phyloP scores from a whole-genome alignment of 2,329 filamentous ascomycete genomes.

The Ascochyta fabae region DNA sequence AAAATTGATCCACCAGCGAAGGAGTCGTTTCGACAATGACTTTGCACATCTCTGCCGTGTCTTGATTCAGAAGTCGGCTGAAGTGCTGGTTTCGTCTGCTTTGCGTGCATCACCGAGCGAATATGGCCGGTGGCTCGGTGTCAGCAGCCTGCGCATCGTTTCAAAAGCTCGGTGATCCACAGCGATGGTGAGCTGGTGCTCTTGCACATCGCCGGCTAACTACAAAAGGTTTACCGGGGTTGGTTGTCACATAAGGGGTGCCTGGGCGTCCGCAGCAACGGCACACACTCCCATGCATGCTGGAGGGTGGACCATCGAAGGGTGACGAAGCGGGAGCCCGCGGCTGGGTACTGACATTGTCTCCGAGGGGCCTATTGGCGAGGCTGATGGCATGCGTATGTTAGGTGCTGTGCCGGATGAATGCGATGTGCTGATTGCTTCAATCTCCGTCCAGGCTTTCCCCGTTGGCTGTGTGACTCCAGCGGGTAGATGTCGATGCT shows the following conservation, averaged over 20 bases:
- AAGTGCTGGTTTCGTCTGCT: constrained; percentile 21
- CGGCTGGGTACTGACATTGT: constrained; percentile 27
- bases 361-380: constrained; percentile 16
- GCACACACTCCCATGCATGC: constrained; percentile 37
- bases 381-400: constrained; percentile 32
- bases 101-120: constrained; percentile 21
- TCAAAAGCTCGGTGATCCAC: constrained; percentile 38
- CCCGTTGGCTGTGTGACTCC: constrained; percentile 41
- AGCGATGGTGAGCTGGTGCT: constrained; percentile 26
- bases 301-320: constrained; percentile 23
- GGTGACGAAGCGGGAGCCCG: constrained; percentile 16
- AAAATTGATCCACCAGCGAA: neutral
- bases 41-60: constrained; percentile 12
- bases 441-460: constrained; percentile 42
- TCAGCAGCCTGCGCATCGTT: constrained; percentile 39
- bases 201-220: constrained; percentile 37
- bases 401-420: constrained; percentile 21
- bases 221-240: constrained; percentile 22
- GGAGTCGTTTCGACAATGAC: neutral
- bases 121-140: constrained; percentile 27
- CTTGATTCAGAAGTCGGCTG: constrained; percentile 23
- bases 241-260: constrained; percentile 19
- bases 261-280: constrained; percentile 34
- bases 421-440: constrained; percentile 37
- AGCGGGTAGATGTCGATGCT: constrained; percentile 33